These are phyloP conservation scores for Henckelia pumila DNA, from an alignment of 257 asterid genomes.

Conservation along the genomic window DNA sequence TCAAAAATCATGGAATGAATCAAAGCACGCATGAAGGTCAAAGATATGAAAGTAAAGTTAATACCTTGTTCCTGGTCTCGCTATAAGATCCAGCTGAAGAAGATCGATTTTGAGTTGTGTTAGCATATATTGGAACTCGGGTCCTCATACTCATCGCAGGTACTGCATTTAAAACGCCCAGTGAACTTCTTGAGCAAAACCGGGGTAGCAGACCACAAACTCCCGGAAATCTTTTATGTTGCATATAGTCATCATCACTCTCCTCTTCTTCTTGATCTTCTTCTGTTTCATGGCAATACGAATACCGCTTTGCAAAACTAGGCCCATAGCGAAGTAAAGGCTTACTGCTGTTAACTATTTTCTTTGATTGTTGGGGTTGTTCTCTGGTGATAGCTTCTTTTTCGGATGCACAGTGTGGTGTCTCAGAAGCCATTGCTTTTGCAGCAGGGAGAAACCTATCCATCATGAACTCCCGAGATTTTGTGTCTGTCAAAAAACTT, in stretches of 20 bases:
- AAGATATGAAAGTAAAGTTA: background rate
- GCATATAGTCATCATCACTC: slow-evolving; percentile 38
- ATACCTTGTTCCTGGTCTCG: slow-evolving; percentile 57
- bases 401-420: slow-evolving; percentile 43
- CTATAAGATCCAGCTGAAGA: slow-evolving; percentile 42
- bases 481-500: slow-evolving; percentile 36
- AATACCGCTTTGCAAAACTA: slow-evolving; percentile 53
- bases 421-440: slow-evolving; percentile 52
- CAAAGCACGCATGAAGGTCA: slow-evolving; percentile 11
- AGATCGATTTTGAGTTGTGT: slow-evolving; percentile 34
- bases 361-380: slow-evolving; percentile 38
- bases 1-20: background rate
- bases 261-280: slow-evolving; percentile 37
- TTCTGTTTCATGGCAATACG: slow-evolving; percentile 34
- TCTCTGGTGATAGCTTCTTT: slow-evolving; percentile 40
- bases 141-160: slow-evolving; percentile 50
- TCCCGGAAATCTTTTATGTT: slow-evolving; percentile 30
- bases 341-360: slow-evolving; percentile 32
- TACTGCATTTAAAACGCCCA: slow-evolving; percentile 44
- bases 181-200: slow-evolving; percentile 48
- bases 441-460: slow-evolving; percentile 95
- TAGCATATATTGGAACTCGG: slow-evolving; percentile 39
- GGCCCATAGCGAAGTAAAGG: slow-evolving; percentile 84
- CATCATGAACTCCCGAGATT: slow-evolving; percentile 60
- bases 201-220: slow-evolving; percentile 68